Evolutionary conservation across 2,329 filamentous ascomycete genomes (phyloP).

Genomic region (Microdochium trichocladiopsis): DNA sequence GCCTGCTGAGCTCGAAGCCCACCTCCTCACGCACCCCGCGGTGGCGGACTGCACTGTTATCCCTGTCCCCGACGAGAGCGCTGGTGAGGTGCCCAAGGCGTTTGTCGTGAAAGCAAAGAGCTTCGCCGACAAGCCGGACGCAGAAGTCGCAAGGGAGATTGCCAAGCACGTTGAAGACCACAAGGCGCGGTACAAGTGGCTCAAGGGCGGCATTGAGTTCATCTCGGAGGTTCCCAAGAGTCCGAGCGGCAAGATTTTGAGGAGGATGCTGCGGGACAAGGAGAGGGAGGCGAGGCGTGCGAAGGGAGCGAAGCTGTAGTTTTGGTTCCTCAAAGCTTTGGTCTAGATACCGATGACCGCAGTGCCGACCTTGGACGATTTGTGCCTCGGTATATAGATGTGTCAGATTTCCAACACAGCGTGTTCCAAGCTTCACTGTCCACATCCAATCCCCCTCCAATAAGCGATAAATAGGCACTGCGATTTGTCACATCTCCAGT

Average conservation of each 20-base stretch:
- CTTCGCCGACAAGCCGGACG: slow-evolving; percentile 19
- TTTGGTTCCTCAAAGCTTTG: no score
- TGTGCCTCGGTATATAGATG: no score
- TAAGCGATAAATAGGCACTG: no score
- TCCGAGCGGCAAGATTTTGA: slow-evolving; percentile 58
- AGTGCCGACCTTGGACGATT: no score
- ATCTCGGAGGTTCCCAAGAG: slow-evolving; percentile 55
- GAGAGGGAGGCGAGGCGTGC: slow-evolving; percentile 57
- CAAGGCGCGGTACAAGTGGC: slow-evolving; percentile 52
- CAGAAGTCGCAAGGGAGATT: slow-evolving; percentile 36
- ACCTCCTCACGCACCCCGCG: slow-evolving; percentile 64
- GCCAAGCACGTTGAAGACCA: slow-evolving; percentile 45
- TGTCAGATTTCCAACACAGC: no score
- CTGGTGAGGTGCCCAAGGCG: slow-evolving; percentile 60
- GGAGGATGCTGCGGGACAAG: slow-evolving; percentile 55
- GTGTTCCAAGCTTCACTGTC: no score
- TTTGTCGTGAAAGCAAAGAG: slow-evolving; percentile 52
- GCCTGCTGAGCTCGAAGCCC: slow-evolving; percentile 75
- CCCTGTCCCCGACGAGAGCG: slow-evolving; percentile 54
- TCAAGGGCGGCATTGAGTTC: slow-evolving; percentile 47
- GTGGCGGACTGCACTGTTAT: slow-evolving; percentile 80
- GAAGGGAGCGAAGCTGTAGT: slow-evolving; percentile 53
- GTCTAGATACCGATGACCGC: no score
- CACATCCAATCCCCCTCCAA: no score
- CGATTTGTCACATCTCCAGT: no score